Evolutionary conservation across 495 filamentous ascomycete genomes (phyloP).

Genomic region (Penicillium parvum): DNA sequence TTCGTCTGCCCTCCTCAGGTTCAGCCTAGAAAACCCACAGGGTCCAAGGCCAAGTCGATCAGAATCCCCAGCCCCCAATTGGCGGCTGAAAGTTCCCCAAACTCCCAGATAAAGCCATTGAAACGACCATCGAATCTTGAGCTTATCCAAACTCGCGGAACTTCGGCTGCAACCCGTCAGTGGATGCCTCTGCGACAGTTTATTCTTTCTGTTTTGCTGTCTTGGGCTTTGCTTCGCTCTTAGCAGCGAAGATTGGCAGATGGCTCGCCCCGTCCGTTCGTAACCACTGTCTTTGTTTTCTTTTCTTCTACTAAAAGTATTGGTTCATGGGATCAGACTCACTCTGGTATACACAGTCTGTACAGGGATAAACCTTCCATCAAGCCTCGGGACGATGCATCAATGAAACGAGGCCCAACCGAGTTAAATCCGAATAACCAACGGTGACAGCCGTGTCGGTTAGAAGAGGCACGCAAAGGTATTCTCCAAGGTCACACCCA

Average conservation of each 20-base stretch:
- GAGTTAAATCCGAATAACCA: background rate
- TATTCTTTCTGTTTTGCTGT: background rate
- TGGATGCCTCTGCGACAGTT: background rate
- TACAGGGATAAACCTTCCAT: too few relatives aligned
- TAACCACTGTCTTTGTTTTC: background rate
- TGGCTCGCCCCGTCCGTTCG: background rate
- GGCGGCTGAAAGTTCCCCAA: background rate
- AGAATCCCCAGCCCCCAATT: background rate
- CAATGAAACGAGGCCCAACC: too few relatives aligned
- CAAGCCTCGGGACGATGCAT: too few relatives aligned
- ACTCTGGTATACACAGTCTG: too few relatives aligned
- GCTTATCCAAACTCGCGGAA: slow-evolving; percentile 17
- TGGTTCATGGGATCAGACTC: background rate
- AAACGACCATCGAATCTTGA: slow-evolving; percentile 20
- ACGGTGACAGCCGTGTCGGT: background rate
- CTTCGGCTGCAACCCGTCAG: background rate
- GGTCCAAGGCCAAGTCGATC: background rate
- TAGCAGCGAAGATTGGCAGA: background rate
- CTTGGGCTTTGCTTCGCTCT: background rate
- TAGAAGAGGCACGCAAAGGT: background rate
- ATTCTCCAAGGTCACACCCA: slow-evolving; percentile 5
- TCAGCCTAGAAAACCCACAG: background rate
- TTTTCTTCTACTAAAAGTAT: background rate
- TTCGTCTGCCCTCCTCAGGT: slow-evolving; percentile 2
- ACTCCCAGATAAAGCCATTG: slow-evolving; percentile 1